phyloP scores from a whole-genome alignment of 768 basidiomycete species.

The Cystoderma amianthinum region DNA sequence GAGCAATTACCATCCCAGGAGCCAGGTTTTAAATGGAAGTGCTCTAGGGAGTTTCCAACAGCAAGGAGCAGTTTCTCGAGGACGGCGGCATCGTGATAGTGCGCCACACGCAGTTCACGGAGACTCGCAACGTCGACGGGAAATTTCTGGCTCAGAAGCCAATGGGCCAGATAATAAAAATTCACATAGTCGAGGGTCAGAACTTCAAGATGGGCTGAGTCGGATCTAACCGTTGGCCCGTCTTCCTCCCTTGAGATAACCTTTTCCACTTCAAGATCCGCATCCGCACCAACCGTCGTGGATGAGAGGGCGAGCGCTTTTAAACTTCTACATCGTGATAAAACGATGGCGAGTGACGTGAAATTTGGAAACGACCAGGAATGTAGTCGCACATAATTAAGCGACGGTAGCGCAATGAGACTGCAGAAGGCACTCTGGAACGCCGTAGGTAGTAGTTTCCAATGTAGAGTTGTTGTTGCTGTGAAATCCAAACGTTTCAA shows the following conservation, averaged over 20 bases:
- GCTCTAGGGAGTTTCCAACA: constrained; percentile 28
- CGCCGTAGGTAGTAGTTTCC: constrained; percentile 25
- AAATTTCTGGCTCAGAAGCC: constrained; percentile 25
- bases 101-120: constrained; percentile 34
- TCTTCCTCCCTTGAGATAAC: background rate
- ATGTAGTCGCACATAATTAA: constrained; percentile 31
- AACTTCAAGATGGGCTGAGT: constrained; percentile 20
- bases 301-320: constrained; percentile 27
- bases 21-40: constrained; percentile 37
- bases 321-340: constrained; percentile 25
- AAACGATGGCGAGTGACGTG: constrained; percentile 21
- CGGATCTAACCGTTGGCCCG: background rate
- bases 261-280: constrained; percentile 4
- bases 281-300: constrained; percentile 22
- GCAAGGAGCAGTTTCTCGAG: constrained; percentile 26
- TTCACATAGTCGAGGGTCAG: constrained; percentile 34
- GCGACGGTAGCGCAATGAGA: constrained; percentile 23
- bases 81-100: constrained; percentile 27
- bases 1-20: constrained; percentile 25
- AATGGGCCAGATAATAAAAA: constrained; percentile 27
- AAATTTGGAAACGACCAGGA: constrained; percentile 32
- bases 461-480: constrained; percentile 25
- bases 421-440: constrained; percentile 26
- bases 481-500: constrained; percentile 29
- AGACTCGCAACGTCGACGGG: constrained; percentile 26